These are phyloP conservation scores for Phialophora tarda DNA, from an alignment of 2,329 filamentous ascomycete species.

Conservation along the genomic window DNA sequence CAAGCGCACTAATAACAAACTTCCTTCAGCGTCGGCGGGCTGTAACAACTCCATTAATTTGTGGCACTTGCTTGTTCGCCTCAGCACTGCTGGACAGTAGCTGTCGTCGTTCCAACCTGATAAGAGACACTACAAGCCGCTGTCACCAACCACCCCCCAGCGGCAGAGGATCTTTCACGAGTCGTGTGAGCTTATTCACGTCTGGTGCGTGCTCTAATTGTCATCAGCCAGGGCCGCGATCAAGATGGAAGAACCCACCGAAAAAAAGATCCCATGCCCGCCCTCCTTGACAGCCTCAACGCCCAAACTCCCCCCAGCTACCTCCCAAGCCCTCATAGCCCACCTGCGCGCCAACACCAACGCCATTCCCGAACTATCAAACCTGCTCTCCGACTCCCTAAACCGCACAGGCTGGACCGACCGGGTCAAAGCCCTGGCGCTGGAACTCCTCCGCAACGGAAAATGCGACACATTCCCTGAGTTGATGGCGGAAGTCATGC, in stretches of 20 bases:
- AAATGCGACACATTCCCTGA: conserved; percentile 64
- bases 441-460: conserved; percentile 62
- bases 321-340: conserved; percentile 35
- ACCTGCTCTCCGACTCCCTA: conserved; percentile 59
- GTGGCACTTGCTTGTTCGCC: not conserved
- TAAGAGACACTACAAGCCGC: not conserved
- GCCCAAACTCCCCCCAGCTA: conserved; percentile 24
- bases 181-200: not conserved
- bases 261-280: conserved; percentile 22
- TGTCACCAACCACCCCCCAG: not conserved
- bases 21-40: not conserved
- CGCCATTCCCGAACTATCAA: conserved; percentile 62
- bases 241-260: not conserved
- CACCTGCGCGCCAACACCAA: conserved; percentile 42
- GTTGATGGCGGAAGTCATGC: conserved; percentile 59
- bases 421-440: conserved; percentile 60
- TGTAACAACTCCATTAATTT: not conserved
- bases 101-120: not conserved
- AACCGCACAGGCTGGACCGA: conserved; percentile 65
- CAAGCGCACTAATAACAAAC: not conserved
- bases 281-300: conserved; percentile 29
- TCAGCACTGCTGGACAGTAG: conserved; percentile 27
- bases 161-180: not conserved
- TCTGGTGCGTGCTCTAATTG: not conserved
- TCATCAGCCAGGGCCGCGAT: not conserved